These are phyloP conservation scores for Alternaria conjuncta DNA, from an alignment of 2,329 filamentous ascomycete genomes.

Conservation along the genomic window DNA sequence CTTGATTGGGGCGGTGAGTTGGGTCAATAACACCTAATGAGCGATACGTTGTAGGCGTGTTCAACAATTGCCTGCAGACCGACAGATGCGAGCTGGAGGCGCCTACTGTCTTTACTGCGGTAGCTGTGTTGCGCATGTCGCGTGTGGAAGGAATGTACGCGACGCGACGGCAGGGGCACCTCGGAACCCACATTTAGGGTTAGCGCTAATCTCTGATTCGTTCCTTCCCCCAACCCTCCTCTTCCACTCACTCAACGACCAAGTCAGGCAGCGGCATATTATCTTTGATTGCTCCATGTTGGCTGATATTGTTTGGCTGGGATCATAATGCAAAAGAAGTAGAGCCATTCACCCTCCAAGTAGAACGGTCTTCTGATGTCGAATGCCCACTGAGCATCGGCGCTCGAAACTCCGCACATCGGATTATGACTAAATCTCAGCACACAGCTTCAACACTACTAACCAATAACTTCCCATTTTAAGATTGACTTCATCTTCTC, in stretches of 20 bases:
- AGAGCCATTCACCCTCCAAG: neutral
- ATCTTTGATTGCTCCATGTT: neutral
- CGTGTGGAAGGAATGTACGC: neutral
- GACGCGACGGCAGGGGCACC: neutral
- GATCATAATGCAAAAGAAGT: neutral
- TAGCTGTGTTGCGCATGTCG: neutral
- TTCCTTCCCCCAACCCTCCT: neutral
- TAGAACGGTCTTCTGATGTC: neutral
- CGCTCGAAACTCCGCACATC: constrained; percentile 13
- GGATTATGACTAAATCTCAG: neutral
- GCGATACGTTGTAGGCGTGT: neutral
- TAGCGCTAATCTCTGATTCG: neutral
- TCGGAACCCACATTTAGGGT: neutral
- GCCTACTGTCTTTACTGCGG: neutral
- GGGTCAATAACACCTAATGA: neutral
- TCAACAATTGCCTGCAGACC: neutral
- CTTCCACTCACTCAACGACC: neutral
- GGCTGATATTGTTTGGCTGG: neutral
- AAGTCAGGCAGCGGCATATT: neutral
- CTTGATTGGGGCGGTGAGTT: neutral
- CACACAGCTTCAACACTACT: neutral
- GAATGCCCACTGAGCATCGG: constrained; percentile 2
- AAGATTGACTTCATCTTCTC: neutral
- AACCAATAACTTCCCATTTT: neutral
- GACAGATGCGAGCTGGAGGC: neutral